Percentiles rank a stretch among this genome's conserved stretches.
Evolutionary conservation across 78 protist genomes (phyloP).

Genomic region (Dictyostelium citrinum): DNA sequence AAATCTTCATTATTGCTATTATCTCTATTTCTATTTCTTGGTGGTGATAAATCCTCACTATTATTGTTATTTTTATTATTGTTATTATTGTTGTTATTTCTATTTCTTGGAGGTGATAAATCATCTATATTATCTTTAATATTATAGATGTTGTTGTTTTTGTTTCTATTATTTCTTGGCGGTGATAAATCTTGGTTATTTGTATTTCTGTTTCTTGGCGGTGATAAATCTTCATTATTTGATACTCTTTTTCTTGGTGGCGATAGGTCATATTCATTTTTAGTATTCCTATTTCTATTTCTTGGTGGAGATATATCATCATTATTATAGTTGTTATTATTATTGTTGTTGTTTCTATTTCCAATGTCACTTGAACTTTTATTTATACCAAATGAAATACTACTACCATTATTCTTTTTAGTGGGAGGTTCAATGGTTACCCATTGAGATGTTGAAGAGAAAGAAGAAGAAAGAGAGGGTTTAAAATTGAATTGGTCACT

Average conservation of each 20-base stretch:
- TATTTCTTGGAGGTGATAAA: slow-evolving; percentile 18
- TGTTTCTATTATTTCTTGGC: slow-evolving; percentile 6
- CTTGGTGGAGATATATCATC: slow-evolving; percentile 52
- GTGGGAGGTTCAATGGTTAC: neutral
- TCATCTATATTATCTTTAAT: slow-evolving; percentile 5
- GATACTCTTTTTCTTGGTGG: slow-evolving; percentile 15
- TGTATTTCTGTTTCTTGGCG: slow-evolving; percentile 26
- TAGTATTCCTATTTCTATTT: neutral
- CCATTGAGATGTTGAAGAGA: slow-evolving; percentile 13
- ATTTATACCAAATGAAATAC: neutral
- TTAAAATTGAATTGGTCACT: neutral
- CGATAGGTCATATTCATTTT: neutral
- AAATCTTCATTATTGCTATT: slow-evolving; percentile 1
- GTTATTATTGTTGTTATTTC: slow-evolving; percentile 19
- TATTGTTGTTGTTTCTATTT: neutral
- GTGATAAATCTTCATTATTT: slow-evolving; percentile 13
- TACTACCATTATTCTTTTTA: neutral
- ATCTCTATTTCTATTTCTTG: neutral
- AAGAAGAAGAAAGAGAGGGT: neutral
- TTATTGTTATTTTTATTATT: neutral
- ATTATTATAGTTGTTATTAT: neutral
- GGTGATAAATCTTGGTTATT: slow-evolving; percentile 39
- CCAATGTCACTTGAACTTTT: neutral
- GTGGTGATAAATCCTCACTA: slow-evolving; percentile 34
- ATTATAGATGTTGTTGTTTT: no score